Percentiles rank a stretch among this genome's conserved stretches.
Evolutionary conservation across 1,284 basidiomycete genomes (phyloP).

Genomic region (Cystobasidium pallidum): DNA sequence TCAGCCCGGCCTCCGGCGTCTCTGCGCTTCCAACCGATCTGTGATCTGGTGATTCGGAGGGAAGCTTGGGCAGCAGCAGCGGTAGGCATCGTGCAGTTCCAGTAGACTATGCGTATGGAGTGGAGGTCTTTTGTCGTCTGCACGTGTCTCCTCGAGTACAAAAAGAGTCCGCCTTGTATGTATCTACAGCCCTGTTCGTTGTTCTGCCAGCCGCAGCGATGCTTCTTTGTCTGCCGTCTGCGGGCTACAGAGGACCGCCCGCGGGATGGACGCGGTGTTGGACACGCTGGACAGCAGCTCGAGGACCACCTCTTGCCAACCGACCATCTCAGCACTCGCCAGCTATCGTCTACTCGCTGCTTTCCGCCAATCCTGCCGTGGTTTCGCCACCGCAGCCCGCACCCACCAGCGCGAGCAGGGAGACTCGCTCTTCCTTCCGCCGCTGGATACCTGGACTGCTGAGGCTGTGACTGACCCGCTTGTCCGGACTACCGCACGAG

Average conservation of each 20-base stretch:
- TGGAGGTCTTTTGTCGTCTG: neutral
- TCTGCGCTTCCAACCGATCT: no score
- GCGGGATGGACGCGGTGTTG: neutral
- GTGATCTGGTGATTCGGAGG: no score
- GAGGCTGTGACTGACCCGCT: neutral
- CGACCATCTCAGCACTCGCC: neutral
- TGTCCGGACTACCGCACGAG: neutral
- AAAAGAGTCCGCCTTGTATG: neutral
- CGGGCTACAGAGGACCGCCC: conserved; percentile 6
- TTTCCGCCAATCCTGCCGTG: neutral
- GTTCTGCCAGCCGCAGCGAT: conserved; percentile 4
- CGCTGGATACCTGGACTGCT: neutral
- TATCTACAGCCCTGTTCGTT: neutral
- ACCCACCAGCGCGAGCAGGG: neutral
- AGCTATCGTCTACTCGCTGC: neutral
- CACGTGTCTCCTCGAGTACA: neutral
- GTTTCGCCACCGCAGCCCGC: neutral
- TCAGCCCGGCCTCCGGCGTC: no score
- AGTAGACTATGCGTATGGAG: neutral
- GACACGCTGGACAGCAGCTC: neutral
- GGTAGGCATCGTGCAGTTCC: no score
- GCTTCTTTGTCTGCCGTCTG: conserved; percentile 1
- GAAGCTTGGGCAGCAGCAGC: no score
- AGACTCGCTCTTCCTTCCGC: neutral
- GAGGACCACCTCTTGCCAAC: neutral